Evolutionary conservation across 164 flowering plant genomes (phyloP), one percentile per base, ranked within the genome.

Genomic region (Chimonanthus salicifolius): DNA sequence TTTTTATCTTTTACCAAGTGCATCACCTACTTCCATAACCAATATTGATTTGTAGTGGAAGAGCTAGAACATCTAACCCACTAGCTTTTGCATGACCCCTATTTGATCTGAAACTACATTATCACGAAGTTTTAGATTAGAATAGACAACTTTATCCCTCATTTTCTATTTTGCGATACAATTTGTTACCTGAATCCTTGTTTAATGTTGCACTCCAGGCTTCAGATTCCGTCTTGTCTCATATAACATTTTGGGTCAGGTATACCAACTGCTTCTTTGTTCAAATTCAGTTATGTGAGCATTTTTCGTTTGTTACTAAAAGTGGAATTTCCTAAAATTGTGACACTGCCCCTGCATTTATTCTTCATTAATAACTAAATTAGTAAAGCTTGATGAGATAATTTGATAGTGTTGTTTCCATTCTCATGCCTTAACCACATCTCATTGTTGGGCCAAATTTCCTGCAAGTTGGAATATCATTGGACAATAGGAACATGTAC

Each of bases 211-310:
- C 77, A 2, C 78, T 84, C 48, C 94, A 92, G 96, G 89, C 65
- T 81, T 77, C 77, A 86, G 80, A 79, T 88, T 94, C 77, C 83
- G 90, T 58, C 80, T 94, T 71, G 97, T 89, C 58, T 92, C 98
- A 3, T 91, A 92, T 67, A 94, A 94, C 78, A 89, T 94, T 75
- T 78, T 94, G 82, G 98, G 94, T 74, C 98, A 94, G 97, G 98
- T 94, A 82, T 13, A 64, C 63, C 64, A 5, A 7, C 8, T 1
- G 4, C 20, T 63, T 33, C 20, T 20, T 63, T 63, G 9, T 63
- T 18, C 66, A 21, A 63, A 63, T 6, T 8, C 21, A 20, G 21
- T 8, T 9, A 63, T 18, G 18, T 63, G 4, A 54, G 60, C 15
- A 13, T 13, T 9, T 13, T 54, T 54, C 10, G 7, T 16, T 54